Evolutionary conservation across 148 eudicot genomes (phyloP), one percentile per base, ranked within the genome.

Genomic region (Hydrangea macrophylla): DNA sequence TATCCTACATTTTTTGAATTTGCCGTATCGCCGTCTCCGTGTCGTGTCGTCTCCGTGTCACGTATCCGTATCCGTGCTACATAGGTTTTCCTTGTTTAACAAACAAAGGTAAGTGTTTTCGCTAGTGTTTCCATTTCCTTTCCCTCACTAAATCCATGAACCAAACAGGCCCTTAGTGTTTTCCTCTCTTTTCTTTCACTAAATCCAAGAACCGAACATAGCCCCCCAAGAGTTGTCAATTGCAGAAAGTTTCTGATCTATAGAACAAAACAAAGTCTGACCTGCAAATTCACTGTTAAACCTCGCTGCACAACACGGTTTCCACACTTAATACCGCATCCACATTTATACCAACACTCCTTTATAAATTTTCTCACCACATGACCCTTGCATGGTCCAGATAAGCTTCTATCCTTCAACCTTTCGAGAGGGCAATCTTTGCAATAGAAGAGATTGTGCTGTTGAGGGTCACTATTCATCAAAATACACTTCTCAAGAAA

Each of bases 311-410:
- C 92, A 0, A 89, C 83, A 8, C 96, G 80, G 69, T 89, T 89
- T 22, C 92, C 91, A 79, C 96, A 89, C 30, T 74, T 62, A 67
- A 75, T 81, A 62, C 64, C 69, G 60, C 96, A 89, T 17, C 89
- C 89, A 55, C 96, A 89, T 79, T 84, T 86, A 55, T 77, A 84
- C 96, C 96, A 89, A 39, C 96, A 89, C 62, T 86, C 92, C 75
- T 89, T 86, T 24, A 89, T 81, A 61, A 89, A 89, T 18, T 75
- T 84, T 76, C 83, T 84, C 11, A 86, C 72, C 25, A 76, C 31
- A 51, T 89, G 96, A 44, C 96, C 96, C 53, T 81, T 77, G 76
- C 92, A 89, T 60, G 71, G 68, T 24, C 63, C 81, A 25, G 81
- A 82, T 65, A 31, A 69, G 6, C 26, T 45, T 30, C 50, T 73